Evolutionary conservation across 805 yeast genomes (phyloP), one percentile per base, ranked within the genome.

Genomic region (Nakazawaea ernobii): DNA sequence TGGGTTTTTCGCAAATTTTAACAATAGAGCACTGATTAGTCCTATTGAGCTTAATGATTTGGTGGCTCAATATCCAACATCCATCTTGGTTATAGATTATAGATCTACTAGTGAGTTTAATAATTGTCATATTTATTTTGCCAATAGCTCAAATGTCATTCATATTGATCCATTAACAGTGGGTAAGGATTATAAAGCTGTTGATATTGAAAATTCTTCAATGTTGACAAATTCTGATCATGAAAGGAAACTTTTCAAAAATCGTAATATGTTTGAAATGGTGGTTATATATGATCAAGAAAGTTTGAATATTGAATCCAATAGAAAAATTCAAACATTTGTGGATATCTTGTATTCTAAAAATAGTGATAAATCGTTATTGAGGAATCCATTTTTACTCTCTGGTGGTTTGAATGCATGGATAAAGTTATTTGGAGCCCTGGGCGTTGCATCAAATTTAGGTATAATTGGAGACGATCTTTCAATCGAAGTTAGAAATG

Each of bases 141-240:
- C 79, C 26, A 64, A 68, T 10, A 39, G 39, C 17, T 27, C 35
- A 2, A 77, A 84, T 46, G 62, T 85, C 8, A 73, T 87, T 9
- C 86, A 91, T 59, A 74, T 91, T 15, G 96, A 88, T 45, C 97
- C 97, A 0, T 70, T 75, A 15, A 71, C 79, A 0, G 67, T 82
- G 15, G 64, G 79, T 45, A 60, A 64, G 1, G 65, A 68, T 8
- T 77, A 78, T 57, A 69, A 77, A 0, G 87, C 86, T 55, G 64
- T 61, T n/a, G 92, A 84, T 46, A 65, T 91, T n/a, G 86, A 84
- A 54, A 73, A 70, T 38, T 66, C 77, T 41, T 73, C 92, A 9
- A 66, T 81, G 49, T 61, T 79, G 13, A 71, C 77, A 2, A 70
- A 86, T 13, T 79, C 90, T 2, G 70, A 70, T 11, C 60, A 61